Evolutionary conservation across 2,329 filamentous ascomycete genomes (phyloP).

Genomic region (Colletotrichum godetiae): DNA sequence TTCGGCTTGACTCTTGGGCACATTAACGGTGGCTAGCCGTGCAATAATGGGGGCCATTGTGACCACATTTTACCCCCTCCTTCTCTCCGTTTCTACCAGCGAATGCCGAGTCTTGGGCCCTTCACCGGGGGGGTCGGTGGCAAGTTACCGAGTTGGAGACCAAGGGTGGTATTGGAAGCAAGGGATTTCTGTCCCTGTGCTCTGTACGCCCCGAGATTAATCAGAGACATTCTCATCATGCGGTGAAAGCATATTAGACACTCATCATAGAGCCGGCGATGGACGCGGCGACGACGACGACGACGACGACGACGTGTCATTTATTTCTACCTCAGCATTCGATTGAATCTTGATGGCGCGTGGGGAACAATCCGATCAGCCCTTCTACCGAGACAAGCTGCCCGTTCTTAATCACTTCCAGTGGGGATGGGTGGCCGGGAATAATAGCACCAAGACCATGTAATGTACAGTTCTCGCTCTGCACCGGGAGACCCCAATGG

Average conservation of each 20-base stretch:
- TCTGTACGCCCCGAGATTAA: background rate
- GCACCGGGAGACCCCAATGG: background rate
- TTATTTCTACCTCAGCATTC: background rate
- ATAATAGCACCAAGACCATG: background rate
- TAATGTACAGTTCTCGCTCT: background rate
- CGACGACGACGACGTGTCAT: background rate
- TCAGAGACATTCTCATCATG: background rate
- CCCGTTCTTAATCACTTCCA: background rate
- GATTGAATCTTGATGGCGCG: background rate
- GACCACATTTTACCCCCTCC: background rate
- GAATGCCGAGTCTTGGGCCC: background rate
- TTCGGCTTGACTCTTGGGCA: slow-evolving; percentile 4
- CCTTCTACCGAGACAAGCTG: background rate
- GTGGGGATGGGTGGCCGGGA: background rate
- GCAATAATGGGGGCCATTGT: slow-evolving; percentile 8
- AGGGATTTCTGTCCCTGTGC: background rate
- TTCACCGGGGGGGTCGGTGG: background rate
- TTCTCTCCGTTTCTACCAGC: background rate
- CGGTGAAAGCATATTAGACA: background rate
- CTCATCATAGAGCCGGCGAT: background rate
- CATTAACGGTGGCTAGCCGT: slow-evolving; percentile 4
- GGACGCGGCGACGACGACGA: background rate
- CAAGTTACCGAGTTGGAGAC: background rate
- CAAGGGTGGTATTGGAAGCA: background rate
- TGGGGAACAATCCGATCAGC: background rate